phyloP scores from a whole-genome alignment of 495 filamentous ascomycete genomes.

The Penicillium maclennaniae region DNA sequence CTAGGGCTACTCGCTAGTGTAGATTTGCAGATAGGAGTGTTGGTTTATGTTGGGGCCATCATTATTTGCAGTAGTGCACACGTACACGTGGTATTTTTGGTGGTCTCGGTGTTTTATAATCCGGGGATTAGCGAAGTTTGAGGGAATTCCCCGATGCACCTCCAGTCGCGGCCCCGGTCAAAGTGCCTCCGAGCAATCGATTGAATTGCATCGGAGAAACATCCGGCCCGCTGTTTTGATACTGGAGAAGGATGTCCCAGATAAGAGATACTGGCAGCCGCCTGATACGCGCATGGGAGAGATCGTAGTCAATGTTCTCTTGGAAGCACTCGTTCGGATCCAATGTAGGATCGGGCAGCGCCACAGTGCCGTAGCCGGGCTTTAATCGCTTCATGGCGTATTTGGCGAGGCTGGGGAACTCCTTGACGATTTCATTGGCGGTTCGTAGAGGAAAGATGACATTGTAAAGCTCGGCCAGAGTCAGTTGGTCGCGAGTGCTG shows the following conservation, averaged over 20 bases:
- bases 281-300: conserved; percentile 26
- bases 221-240: conserved; percentile 17
- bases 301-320: conserved; percentile 37
- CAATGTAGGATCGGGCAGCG: conserved; percentile 6
- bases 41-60: background rate
- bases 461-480: conserved; percentile 23
- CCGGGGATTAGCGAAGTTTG: conserved; percentile 2
- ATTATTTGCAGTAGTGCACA: background rate
- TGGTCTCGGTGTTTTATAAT: background rate
- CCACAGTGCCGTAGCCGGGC: conserved; percentile 24
- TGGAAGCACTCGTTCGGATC: conserved; percentile 29
- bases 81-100: background rate
- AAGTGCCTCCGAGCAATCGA: conserved; percentile 32
- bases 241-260: conserved; percentile 34
- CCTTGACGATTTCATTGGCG: conserved; percentile 29
- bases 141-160: background rate
- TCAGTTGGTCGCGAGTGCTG: conserved; percentile 14
- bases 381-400: conserved; percentile 31
- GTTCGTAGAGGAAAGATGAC: conserved; percentile 24
- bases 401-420: conserved; percentile 29
- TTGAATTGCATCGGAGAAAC: conserved; percentile 21
- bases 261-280: conserved; percentile 17
- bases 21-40: background rate
- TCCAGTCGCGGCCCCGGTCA: conserved; percentile 28
- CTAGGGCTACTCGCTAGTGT: background rate